A percentile compares a stretch with the other conserved stretches of the same genome.
Evolutionary conservation across 441 rosid species (phyloP).

Genomic region (Erodium moschatum): DNA sequence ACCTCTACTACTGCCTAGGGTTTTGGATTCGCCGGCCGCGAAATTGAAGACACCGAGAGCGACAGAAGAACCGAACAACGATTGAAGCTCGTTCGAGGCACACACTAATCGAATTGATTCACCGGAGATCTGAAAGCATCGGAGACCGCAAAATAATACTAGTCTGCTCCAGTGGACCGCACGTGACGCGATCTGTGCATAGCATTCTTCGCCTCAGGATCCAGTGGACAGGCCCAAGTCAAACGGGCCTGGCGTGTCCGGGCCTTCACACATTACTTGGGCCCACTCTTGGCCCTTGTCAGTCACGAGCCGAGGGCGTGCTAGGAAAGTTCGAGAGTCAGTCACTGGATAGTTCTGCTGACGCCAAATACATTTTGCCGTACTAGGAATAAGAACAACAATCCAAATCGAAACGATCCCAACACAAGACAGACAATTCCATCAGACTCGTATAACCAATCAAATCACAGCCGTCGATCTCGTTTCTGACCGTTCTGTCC

Average conservation of each 20-base stretch:
- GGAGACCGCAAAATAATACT: neutral
- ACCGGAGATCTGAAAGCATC: slow-evolving; percentile 20
- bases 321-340: neutral
- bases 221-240: too few relatives aligned
- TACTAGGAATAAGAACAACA: neutral
- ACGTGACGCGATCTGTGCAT: slow-evolving; percentile 5
- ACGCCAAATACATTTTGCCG: neutral
- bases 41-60: neutral
- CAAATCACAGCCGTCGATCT: neutral
- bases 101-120: neutral
- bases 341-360: neutral
- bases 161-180: neutral
- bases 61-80: neutral
- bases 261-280: neutral
- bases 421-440: too few relatives aligned
- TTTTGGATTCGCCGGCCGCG: neutral
- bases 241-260: neutral
- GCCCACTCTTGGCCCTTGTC: neutral
- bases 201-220: too few relatives aligned
- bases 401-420: neutral
- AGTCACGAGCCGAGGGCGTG: neutral
- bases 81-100: slow-evolving; percentile 2
- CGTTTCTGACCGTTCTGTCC: neutral
- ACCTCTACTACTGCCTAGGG: neutral
- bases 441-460: neutral